These are phyloP conservation scores for Xylaria hypoxylon DNA, from an alignment of 2,329 filamentous ascomycete genomes.

Conservation along the genomic window DNA sequence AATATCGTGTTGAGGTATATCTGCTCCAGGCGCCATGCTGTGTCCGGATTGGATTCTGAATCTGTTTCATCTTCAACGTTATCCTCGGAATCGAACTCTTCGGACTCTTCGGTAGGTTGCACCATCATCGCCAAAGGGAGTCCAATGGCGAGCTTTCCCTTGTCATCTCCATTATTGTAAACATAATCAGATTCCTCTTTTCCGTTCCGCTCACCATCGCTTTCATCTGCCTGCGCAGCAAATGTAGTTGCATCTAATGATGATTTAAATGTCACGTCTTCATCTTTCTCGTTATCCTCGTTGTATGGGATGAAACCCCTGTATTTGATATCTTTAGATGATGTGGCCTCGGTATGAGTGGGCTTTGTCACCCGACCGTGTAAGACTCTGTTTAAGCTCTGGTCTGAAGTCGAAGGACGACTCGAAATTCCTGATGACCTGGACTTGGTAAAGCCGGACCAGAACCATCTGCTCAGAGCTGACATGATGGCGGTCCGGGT, in stretches of 20 bases:
- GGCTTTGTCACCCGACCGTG: constrained; percentile 43
- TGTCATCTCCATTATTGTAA: not conserved
- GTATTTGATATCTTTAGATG: not conserved
- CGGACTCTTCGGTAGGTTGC: not conserved
- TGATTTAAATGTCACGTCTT: not conserved
- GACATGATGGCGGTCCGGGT: constrained; percentile 34
- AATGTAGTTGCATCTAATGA: not conserved
- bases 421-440: not conserved
- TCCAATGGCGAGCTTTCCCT: not conserved
- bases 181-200: not conserved
- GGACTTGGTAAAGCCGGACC: constrained; percentile 12
- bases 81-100: constrained; percentile 3
- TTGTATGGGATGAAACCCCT: not conserved
- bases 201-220: constrained; percentile 1
- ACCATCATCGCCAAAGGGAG: constrained; percentile 6
- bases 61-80: constrained; percentile 15
- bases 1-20: constrained; percentile 48
- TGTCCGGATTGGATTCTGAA: constrained; percentile 36
- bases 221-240: not conserved
- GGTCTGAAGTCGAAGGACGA: constrained; percentile 12
- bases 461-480: constrained; percentile 33
- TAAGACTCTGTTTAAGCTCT: constrained; percentile 35
- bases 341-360: constrained; percentile 3
- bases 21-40: constrained; percentile 47
- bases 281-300: not conserved